phyloP scores from a whole-genome alignment of 1,284 basidiomycete species.

The Fomitiporia mediterranea region DNA sequence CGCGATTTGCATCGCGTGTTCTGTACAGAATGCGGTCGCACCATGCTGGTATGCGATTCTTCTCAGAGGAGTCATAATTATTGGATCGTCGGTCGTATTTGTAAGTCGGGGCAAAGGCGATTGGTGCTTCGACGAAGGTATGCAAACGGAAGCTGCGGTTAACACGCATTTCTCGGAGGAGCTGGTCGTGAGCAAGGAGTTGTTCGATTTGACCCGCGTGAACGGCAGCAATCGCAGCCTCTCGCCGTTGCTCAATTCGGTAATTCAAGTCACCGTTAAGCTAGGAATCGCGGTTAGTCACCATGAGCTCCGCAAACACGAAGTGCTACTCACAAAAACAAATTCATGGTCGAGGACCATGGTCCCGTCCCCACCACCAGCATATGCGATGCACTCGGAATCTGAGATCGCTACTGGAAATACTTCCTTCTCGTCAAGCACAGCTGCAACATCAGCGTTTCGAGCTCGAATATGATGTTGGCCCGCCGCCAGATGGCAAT shows the following conservation, averaged over 20 bases:
- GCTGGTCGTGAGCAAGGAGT: constrained; percentile 82
- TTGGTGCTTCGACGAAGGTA: constrained; percentile 76
- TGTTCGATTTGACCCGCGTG: constrained; percentile 57
- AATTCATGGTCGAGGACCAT: constrained; percentile 94
- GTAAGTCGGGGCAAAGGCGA: constrained; percentile 89
- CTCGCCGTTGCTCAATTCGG: constrained; percentile 87
- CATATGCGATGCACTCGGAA: constrained; percentile 61
- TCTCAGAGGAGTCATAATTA: constrained; percentile 86
- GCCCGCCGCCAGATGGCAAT: constrained; percentile 94
- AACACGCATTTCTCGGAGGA: constrained; percentile 80
- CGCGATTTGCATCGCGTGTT: constrained; percentile 50
- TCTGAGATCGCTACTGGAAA: constrained; percentile 47
- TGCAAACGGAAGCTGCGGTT: constrained; percentile 87
- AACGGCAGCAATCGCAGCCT: constrained; percentile 70
- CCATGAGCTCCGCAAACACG: neutral
- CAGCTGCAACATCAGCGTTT: constrained; percentile 82
- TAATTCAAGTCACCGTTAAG: constrained; percentile 87
- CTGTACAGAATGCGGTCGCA: constrained; percentile 92
- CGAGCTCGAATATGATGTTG: constrained; percentile 79
- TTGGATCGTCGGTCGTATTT: constrained; percentile 84
- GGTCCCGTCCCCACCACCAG: constrained; percentile 90
- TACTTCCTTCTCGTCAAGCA: constrained; percentile 76
- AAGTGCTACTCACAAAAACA: constrained; percentile 68
- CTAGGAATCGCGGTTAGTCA: constrained; percentile 32
- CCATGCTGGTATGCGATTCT: constrained; percentile 89